Conservation (phyloP, 2,329 filamentous ascomycete species). For the Colletotrichum agaves region DNA sequence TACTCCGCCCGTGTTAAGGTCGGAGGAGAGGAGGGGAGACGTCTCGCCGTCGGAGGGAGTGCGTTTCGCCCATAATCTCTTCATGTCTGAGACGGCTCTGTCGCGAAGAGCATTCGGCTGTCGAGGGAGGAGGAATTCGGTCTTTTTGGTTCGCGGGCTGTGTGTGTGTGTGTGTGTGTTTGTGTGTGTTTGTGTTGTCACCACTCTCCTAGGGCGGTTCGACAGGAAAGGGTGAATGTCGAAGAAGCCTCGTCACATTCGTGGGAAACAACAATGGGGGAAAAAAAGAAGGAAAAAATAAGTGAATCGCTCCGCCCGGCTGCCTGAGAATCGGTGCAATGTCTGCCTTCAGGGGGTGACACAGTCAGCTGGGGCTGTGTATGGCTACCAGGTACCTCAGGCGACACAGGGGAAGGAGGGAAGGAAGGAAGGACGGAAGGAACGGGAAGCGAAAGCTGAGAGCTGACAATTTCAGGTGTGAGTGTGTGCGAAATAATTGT, state of each 20-base stretch:
- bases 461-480: not conserved
- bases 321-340: slow-evolving; percentile 5
- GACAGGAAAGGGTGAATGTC: not conserved
- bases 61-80: slow-evolving; percentile 14
- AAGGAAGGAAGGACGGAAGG: not conserved
- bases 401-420: not conserved
- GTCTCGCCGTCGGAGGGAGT: slow-evolving; percentile 25
- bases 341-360: not conserved
- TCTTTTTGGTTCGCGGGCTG: no score
- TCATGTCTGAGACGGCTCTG: slow-evolving; percentile 9
- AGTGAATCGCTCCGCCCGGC: no score
- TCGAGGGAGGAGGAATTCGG: not conserved
- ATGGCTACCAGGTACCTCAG: not conserved
- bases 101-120: not conserved
- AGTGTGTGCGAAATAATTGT: not conserved
- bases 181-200: not conserved
- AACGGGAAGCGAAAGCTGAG: not conserved
- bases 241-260: not conserved
- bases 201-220: not conserved
- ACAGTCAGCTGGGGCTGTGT: slow-evolving; percentile 6
- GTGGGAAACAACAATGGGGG: not conserved
- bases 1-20: slow-evolving; percentile 14
- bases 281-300: not conserved
- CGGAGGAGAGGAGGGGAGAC: slow-evolving; percentile 25
- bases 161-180: no score